A percentile compares a stretch with the other conserved stretches of the same genome.
Evolutionary conservation across 2,329 filamentous ascomycete species (phyloP).

Genomic region (Aspergillus calidoustus): DNA sequence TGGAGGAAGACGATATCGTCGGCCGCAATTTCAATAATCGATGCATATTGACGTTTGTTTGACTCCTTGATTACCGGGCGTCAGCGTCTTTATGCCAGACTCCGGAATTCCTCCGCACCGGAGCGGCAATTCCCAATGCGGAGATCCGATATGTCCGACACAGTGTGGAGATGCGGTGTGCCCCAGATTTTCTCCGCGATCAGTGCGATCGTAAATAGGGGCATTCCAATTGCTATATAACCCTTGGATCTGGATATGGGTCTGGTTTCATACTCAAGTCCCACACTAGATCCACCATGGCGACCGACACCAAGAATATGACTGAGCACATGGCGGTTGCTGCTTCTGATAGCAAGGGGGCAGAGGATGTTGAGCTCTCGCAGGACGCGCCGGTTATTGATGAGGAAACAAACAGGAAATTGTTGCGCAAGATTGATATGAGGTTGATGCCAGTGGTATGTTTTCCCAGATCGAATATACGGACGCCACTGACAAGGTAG

Average conservation of each 20-base stretch:
- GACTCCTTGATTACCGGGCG: not conserved
- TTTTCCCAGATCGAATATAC: not conserved
- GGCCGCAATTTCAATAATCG: not conserved
- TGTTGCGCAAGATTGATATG: conserved; percentile 19
- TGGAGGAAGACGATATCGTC: not conserved
- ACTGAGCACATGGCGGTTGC: conserved; percentile 1
- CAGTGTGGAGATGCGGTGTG: not conserved
- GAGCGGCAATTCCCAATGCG: conserved; percentile 6
- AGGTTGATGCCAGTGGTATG: conserved; percentile 18
- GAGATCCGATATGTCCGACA: conserved; percentile 4
- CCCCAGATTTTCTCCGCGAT: not conserved
- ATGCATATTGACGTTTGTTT: not conserved
- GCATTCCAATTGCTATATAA: not conserved
- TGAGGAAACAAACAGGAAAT: conserved; percentile 12
- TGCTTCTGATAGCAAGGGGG: not conserved
- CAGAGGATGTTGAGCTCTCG: not conserved
- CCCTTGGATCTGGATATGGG: not conserved
- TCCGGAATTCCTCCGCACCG: not conserved
- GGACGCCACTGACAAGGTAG: not conserved
- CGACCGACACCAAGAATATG: not conserved
- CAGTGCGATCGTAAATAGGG: not conserved
- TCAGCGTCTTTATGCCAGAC: not conserved
- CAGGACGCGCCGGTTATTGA: not conserved
- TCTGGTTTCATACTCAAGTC: not conserved
- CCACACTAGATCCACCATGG: not conserved